These are phyloP conservation scores for Fusarium sp. DNA, from an alignment of 2,329 filamentous ascomycete species.

Conservation along the genomic window DNA sequence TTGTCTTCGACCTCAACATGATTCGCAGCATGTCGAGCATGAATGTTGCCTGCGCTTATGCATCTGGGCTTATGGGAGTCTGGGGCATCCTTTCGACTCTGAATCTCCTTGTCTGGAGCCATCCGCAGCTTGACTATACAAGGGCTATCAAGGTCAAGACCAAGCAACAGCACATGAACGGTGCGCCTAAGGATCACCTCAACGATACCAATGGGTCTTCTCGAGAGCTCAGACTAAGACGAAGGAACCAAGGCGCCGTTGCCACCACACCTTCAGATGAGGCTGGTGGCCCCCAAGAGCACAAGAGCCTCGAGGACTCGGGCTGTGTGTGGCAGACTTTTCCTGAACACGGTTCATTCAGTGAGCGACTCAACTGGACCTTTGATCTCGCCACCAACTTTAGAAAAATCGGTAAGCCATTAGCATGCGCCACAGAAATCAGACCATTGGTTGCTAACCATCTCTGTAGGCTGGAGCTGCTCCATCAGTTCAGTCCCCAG, in stretches of 20 bases:
- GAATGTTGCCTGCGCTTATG: slow-evolving; percentile 68
- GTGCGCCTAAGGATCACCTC: not conserved
- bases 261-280: slow-evolving; percentile 7
- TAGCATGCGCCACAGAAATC: not conserved
- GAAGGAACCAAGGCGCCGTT: slow-evolving; percentile 29
- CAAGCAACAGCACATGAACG: slow-evolving; percentile 6
- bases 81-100: slow-evolving; percentile 68
- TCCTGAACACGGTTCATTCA: slow-evolving; percentile 65
- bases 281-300: slow-evolving; percentile 2
- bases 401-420: slow-evolving; percentile 66
- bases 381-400: slow-evolving; percentile 70
- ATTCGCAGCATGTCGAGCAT: slow-evolving; percentile 62
- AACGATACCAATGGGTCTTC: not conserved
- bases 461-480: slow-evolving; percentile 69
- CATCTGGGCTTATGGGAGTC: slow-evolving; percentile 63
- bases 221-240: slow-evolving; percentile 31
- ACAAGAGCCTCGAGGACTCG: slow-evolving; percentile 47
- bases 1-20: slow-evolving; percentile 62
- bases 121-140: slow-evolving; percentile 71
- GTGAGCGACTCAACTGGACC: slow-evolving; percentile 69
- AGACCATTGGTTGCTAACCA: not conserved
- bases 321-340: slow-evolving; percentile 75
- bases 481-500: slow-evolving; percentile 66
- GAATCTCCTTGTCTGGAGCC: slow-evolving; percentile 67
- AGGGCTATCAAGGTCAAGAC: slow-evolving; percentile 60